Evolutionary conservation across 495 filamentous ascomycete genomes (phyloP), one percentile per base, ranked within the genome.

Genomic region (Penicillium alfredii): DNA sequence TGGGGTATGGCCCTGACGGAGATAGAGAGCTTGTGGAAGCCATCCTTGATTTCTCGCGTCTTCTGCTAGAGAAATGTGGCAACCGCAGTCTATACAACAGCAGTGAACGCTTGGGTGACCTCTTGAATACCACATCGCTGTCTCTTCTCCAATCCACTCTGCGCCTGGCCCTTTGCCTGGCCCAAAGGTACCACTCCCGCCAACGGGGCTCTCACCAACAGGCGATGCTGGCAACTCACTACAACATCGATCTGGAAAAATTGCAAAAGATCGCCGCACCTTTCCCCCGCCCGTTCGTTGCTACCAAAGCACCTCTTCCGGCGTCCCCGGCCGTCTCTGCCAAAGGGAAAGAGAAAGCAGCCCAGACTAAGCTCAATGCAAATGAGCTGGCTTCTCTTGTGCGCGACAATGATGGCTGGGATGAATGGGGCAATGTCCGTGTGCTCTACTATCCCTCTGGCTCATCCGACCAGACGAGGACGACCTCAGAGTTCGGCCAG

Each of bases 51-150:
- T 99, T 99, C 58, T 94, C 89, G 17, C 73, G 77, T 36, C 72
- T 94, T 40, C 72, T 99, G 9, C 66, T 96, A 24, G 84, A 96
- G 56, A 92, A 92, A 55, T 97, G 93, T 68, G 93, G 92, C 37
- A 99, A 99, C 50, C 76, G 93, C 49, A 96, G 90, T 65, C 76
- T 99, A 31, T 99, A 99, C 55, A 82, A 77, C 38, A 97, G 93
- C 64, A 96, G 90, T 48, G 71, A 78, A 40, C 84, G 89, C 38
- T 66, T 99, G 21, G 86, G 86, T 46, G 81, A 86, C 49, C 72
- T 99, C 22, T 74, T 99, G 38, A 86, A 93, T 51, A 88, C 82
- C 19, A 92, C 88, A 3, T 86, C 82, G 26, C 68, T 88, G 16
- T 74, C 77, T 31, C 73, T 99, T 14, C 66, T 97, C 19, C 73